Conservation (phyloP, 192 early-diverging fungal genomes). For the Haplosporangium gracile region DNA sequence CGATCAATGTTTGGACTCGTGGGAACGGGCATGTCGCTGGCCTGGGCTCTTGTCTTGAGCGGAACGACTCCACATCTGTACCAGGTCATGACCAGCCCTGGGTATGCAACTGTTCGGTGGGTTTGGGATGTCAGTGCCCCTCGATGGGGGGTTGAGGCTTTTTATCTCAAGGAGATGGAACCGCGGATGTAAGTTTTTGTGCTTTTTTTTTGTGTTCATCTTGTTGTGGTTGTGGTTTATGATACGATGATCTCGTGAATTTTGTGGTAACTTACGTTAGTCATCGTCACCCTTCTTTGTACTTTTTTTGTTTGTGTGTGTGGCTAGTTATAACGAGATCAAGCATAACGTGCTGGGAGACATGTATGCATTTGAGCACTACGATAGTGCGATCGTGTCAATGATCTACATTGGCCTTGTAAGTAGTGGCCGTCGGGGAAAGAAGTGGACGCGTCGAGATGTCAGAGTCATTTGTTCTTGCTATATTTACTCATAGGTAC, state of each 20-base stretch:
- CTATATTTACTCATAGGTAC: no score
- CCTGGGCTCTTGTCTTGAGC: slow-evolving; percentile 66
- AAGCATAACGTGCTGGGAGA: slow-evolving; percentile 32
- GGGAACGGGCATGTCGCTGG: slow-evolving; percentile 70
- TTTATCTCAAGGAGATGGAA: slow-evolving; percentile 66
- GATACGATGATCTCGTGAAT: no score
- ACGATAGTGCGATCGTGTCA: slow-evolving; percentile 27
- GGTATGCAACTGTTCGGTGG: slow-evolving; percentile 59
- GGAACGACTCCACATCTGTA: slow-evolving; percentile 66
- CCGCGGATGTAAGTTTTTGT: slow-evolving; percentile 29
- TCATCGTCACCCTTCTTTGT: not conserved
- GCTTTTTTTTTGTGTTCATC: not conserved
- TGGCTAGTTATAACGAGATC: slow-evolving; percentile 35
- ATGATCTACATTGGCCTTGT: slow-evolving; percentile 42
- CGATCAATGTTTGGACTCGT: slow-evolving; percentile 60
- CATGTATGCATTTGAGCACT: slow-evolving; percentile 40
- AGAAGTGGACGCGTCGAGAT: no score
- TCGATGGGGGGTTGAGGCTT: slow-evolving; percentile 72
- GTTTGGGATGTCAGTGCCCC: slow-evolving; percentile 68
- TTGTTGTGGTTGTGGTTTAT: not conserved
- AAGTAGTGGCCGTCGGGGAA: not conserved
- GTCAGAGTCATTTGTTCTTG: no score
- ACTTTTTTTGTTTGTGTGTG: not conserved
- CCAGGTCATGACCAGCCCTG: slow-evolving; percentile 39
- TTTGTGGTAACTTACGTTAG: not conserved